These are phyloP conservation scores for Mycogone perniciosa DNA, from an alignment of 2,329 filamentous ascomycete species.

Conservation along the genomic window DNA sequence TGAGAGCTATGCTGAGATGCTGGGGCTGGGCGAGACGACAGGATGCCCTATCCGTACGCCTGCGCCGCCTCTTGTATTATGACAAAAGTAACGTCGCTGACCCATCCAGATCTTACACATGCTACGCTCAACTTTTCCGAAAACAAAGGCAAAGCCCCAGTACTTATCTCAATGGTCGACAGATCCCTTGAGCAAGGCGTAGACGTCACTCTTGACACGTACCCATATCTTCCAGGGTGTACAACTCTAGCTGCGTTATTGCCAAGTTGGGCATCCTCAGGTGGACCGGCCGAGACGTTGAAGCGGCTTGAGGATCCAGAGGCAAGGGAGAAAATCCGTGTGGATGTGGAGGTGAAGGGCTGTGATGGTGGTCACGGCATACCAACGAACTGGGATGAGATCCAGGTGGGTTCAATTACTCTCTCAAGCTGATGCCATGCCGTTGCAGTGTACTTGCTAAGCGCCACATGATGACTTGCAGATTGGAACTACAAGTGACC, in stretches of 20 bases:
- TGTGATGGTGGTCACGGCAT: constrained; percentile 23
- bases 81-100: not conserved
- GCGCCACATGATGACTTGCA: not conserved
- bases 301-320: constrained; percentile 15
- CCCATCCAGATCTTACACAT: constrained; percentile 17
- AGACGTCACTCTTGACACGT: constrained; percentile 21
- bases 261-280: constrained; percentile 20
- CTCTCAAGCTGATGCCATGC: no score
- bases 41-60: constrained; percentile 20
- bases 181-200: constrained; percentile 14
- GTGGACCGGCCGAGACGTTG: constrained; percentile 17
- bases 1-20: constrained; percentile 21
- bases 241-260: constrained; percentile 19
- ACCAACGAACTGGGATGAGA: constrained; percentile 22
- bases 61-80: no score
- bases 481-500: constrained; percentile 15
- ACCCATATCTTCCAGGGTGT: constrained; percentile 20
- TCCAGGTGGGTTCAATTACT: constrained; percentile 13
- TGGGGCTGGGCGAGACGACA: constrained; percentile 17
- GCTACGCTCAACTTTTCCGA: constrained; percentile 21
- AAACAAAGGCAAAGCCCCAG: constrained; percentile 19
- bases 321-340: constrained; percentile 17
- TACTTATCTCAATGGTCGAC: constrained; percentile 18
- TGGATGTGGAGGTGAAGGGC: constrained; percentile 18
- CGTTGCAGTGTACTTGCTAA: no score